These are phyloP conservation scores for Solanum appendiculatum DNA, from an alignment of 257 asterid species.

Conservation along the genomic window DNA sequence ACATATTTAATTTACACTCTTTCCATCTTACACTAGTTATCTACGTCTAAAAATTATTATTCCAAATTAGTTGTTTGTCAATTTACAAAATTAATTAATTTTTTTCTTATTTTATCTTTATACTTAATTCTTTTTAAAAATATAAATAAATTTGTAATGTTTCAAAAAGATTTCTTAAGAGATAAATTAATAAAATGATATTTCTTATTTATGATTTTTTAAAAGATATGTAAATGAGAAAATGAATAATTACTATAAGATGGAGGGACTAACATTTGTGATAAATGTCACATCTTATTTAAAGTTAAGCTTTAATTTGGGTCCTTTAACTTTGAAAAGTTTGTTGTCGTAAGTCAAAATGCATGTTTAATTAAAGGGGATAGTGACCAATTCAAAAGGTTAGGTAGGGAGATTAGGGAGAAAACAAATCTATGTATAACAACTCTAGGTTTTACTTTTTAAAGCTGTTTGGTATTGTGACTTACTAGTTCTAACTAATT, in stretches of 20 bases:
- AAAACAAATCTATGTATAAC: neutral
- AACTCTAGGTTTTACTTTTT: neutral
- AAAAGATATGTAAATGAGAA: too few species aligned
- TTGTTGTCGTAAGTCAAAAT: neutral
- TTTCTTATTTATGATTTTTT: too few species aligned
- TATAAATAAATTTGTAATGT: neutral
- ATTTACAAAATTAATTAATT: too few species aligned
- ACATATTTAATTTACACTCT: neutral
- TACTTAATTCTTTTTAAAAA: too few species aligned
- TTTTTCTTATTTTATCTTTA: too few species aligned
- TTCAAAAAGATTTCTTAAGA: too few species aligned
- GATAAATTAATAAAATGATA: too few species aligned
- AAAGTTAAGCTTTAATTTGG: neutral
- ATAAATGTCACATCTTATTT: neutral
- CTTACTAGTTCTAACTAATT: neutral
- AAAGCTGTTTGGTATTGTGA: neutral
- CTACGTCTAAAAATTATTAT: neutral
- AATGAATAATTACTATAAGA: too few species aligned
- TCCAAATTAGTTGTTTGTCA: neutral
- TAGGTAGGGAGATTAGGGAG: neutral
- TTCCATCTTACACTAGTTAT: too few species aligned
- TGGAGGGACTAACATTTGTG: neutral
- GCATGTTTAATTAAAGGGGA: neutral
- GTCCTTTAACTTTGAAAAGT: neutral
- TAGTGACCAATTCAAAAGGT: neutral